These are phyloP conservation scores for California macrophylla DNA, from an alignment of 441 rosid species.

Conservation along the genomic window DNA sequence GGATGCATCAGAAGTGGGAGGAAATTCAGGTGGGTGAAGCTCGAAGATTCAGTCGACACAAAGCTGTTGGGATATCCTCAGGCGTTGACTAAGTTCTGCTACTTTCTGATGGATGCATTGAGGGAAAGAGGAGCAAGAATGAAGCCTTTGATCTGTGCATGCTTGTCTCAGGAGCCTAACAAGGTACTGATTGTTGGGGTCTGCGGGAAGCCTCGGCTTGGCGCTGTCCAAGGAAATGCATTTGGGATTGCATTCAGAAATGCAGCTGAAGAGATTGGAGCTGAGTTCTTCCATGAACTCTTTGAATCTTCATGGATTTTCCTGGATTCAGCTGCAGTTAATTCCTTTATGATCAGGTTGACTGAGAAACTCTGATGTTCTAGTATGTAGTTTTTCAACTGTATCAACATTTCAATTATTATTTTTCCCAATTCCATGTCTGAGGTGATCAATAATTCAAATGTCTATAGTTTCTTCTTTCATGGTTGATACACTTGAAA, in stretches of 20 bases:
- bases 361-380: constrained; percentile 58
- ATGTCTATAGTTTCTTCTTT: too few relatives aligned
- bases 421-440: neutral
- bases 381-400: constrained; percentile 7
- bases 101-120: constrained; percentile 90
- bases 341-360: constrained; percentile 74
- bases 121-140: constrained; percentile 83
- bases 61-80: constrained; percentile 82
- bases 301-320: constrained; percentile 94
- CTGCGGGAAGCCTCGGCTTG: constrained; percentile 82
- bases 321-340: constrained; percentile 58
- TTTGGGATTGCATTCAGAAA: constrained; percentile 79
- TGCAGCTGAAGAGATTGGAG: constrained; percentile 79
- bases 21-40: constrained; percentile 89
- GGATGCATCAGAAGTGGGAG: constrained; percentile 78
- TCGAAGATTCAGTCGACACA: constrained; percentile 71
- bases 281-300: constrained; percentile 79
- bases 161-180: constrained; percentile 46
- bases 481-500: neutral
- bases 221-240: constrained; percentile 78
- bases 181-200: constrained; percentile 84
- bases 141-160: constrained; percentile 86
- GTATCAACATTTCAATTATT: constrained; percentile 7
- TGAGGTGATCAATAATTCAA: neutral
- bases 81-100: constrained; percentile 84